Base-by-base conservation (phyloP, 768 basidiomycete species). In the Leucogyrophana mollusca region DNA sequence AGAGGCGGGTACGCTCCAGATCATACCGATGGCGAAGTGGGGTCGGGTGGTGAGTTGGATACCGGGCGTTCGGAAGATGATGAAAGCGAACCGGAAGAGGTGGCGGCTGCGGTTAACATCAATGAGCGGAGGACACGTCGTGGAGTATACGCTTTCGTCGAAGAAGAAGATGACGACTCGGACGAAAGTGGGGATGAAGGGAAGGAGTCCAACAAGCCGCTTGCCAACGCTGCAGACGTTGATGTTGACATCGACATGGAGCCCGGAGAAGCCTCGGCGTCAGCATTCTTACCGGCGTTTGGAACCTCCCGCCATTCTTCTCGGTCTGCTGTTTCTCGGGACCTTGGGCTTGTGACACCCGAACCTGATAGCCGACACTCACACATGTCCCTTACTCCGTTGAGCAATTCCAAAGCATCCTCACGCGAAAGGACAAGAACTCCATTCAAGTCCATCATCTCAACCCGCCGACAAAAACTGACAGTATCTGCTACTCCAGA, bases 111-210 rank as follows among this genome's bases (percentile, higher is more conserved):
- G 7, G 65, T 82, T 45, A 87, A 91, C 55, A 67, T 90, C 50
- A 85, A 91, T 56, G 89, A 90, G 61, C 76, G 89, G 32, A 74
- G 89, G 52, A 91, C 89, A 40, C 80, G 89, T 23, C 77, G 89
- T 34, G 88, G 89, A 24, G 89, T 91, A 14, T 91, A 91, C 60
- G 85, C 85, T 22, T 78, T 87, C 33, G 66, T 83, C 51, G 73
- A 76, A 51, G 74, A 79, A 50, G 73, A 76, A 48, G 78, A 76
- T 45, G 77, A 82, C 17, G 79, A 80, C 41, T 79, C 78, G 33
- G 83, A 85, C 51, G 79, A 80, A 47, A 79, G 78, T 48, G 78
- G 82, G 20, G 79, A 79, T 39, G 77, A 80, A 45, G 64, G 66
- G 32, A 70, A 65, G 34, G 79, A 75, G 34, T 75, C 72, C 43